Evolutionary conservation across 2,329 filamentous ascomycete species (phyloP).

Genomic region (Geosmithia flava): DNA sequence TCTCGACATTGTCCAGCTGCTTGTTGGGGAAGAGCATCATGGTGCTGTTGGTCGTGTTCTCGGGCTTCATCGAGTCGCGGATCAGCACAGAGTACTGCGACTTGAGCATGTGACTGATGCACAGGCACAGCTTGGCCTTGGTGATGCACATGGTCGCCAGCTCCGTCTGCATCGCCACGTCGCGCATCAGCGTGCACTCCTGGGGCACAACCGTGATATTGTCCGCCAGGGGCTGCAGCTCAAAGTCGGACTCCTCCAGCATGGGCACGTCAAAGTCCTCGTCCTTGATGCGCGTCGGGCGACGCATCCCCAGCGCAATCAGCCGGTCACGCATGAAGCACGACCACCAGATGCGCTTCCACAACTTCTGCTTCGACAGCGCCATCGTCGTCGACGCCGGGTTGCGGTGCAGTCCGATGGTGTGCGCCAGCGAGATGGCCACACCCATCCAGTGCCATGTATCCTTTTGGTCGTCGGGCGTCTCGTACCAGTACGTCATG

Average conservation of each 20-base stretch:
- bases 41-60: slow-evolving; percentile 60
- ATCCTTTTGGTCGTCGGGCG: slow-evolving; percentile 91
- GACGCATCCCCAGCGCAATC: slow-evolving; percentile 85
- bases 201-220: slow-evolving; percentile 55
- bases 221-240: slow-evolving; percentile 56
- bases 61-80: slow-evolving; percentile 67
- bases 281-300: slow-evolving; percentile 83
- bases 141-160: slow-evolving; percentile 83
- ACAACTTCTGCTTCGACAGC: slow-evolving; percentile 61
- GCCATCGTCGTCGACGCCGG: slow-evolving; percentile 67
- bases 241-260: slow-evolving; percentile 75
- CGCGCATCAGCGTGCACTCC: slow-evolving; percentile 59
- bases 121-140: slow-evolving; percentile 80
- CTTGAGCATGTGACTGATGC: slow-evolving; percentile 79
- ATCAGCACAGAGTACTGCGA: slow-evolving; percentile 88
- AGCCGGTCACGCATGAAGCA: slow-evolving; percentile 91
- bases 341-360: slow-evolving; percentile 97
- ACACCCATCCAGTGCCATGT: slow-evolving; percentile 99
- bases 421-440: slow-evolving; percentile 83
- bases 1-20: slow-evolving; percentile 66
- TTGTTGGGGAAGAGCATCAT: slow-evolving; percentile 93
- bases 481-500: slow-evolving; percentile 98
- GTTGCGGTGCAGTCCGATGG: slow-evolving; percentile 84
- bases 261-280: slow-evolving; percentile 92
- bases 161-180: slow-evolving; percentile 61